Evolutionary conservation across 805 yeast genomes (phyloP).

Genomic region (Saturnispora serradocipensis): DNA sequence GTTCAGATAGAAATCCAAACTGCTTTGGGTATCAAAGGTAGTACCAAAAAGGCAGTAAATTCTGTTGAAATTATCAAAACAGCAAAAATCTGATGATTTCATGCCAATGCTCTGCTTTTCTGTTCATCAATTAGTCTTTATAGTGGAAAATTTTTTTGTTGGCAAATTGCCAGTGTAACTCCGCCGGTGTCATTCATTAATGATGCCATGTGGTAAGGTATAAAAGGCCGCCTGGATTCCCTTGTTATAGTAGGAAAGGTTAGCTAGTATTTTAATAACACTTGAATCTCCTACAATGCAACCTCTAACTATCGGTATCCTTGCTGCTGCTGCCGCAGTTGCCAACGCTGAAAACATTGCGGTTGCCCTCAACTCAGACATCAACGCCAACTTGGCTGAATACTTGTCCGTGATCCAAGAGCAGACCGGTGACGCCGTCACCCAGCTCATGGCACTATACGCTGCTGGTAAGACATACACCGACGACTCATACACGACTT

Average conservation of each 20-base stretch:
- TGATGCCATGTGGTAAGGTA: background rate
- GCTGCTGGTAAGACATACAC: slow-evolving; percentile 31
- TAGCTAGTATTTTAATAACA: background rate
- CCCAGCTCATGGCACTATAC: slow-evolving; percentile 27
- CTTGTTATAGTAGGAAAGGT: background rate
- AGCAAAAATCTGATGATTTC: background rate
- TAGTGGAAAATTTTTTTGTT: background rate
- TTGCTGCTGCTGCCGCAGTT: slow-evolving; percentile 17
- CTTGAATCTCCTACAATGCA: slow-evolving; percentile 15
- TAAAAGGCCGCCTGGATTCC: background rate
- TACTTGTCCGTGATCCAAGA: slow-evolving; percentile 28
- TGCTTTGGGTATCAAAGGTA: no score
- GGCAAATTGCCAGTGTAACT: background rate
- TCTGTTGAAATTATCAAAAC: background rate
- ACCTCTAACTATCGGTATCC: slow-evolving; percentile 16
- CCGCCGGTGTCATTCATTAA: background rate
- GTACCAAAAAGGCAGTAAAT: background rate
- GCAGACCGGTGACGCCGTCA: slow-evolving; percentile 22
- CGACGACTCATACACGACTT: slow-evolving; percentile 37
- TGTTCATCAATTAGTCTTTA: background rate
- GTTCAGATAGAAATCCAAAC: no score
- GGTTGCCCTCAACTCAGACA: slow-evolving; percentile 32
- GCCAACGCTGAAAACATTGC: slow-evolving; percentile 23
- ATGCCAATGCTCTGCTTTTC: background rate
- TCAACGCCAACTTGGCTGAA: slow-evolving; percentile 24